Evolutionary conservation across 768 basidiomycete genomes (phyloP).

Genomic region (Rhizopogon vinicolor): DNA sequence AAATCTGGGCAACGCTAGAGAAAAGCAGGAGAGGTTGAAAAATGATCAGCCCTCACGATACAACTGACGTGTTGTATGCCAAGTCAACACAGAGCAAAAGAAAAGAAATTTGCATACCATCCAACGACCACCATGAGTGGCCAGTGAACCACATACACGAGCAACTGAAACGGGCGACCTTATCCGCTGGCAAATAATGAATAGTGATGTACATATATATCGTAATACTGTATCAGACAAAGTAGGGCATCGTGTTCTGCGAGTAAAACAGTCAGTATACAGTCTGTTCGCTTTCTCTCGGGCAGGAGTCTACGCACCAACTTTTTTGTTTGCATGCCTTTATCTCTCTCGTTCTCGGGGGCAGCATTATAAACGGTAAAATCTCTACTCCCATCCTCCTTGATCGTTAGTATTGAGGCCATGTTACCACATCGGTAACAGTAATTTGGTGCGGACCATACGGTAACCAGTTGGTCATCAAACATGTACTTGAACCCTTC

Average conservation of each 20-base stretch:
- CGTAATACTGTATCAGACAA: slow-evolving; percentile 31
- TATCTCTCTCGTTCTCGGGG: slow-evolving; percentile 83
- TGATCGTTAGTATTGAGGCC: slow-evolving; percentile 85
- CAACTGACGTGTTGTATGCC: too few relatives aligned
- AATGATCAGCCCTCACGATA: too few relatives aligned
- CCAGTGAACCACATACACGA: too few relatives aligned
- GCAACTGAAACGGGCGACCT: background rate
- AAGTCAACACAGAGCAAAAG: background rate
- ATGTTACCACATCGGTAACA: slow-evolving; percentile 86
- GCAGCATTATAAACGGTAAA: slow-evolving; percentile 89
- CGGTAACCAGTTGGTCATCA: slow-evolving; percentile 84
- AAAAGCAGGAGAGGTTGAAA: too few relatives aligned
- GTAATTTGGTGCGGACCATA: slow-evolving; percentile 91
- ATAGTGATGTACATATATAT: slow-evolving; percentile 1
- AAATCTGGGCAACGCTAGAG: too few relatives aligned
- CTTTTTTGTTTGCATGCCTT: slow-evolving; percentile 68
- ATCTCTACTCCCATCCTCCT: slow-evolving; percentile 56
- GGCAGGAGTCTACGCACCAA: slow-evolving; percentile 45
- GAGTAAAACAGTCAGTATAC: background rate
- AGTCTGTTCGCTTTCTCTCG: too few relatives aligned
- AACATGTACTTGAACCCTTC: slow-evolving; percentile 98
- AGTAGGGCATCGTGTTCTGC: slow-evolving; percentile 54
- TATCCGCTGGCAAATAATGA: background rate
- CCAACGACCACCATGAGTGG: too few relatives aligned
- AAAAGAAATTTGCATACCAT: background rate